Base-by-base conservation (phyloP, 2,329 filamentous ascomycete species). In the Cryphonectria nitschkei region DNA sequence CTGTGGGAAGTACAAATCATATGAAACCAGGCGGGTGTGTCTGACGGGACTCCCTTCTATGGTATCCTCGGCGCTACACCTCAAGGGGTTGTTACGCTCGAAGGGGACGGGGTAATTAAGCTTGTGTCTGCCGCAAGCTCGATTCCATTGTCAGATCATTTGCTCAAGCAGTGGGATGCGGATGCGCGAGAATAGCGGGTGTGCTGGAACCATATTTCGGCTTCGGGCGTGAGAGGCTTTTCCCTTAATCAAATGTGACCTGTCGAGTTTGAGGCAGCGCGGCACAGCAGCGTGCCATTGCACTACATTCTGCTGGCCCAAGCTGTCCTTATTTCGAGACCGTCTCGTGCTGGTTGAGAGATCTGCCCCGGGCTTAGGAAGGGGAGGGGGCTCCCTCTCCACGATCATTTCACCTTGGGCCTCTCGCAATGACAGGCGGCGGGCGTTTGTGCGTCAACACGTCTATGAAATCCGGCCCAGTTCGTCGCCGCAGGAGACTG, bases 11-110 rank as follows among this genome's bases (percentile, higher is more conserved):
- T 75, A 77, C 77, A 75, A 74, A 74, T 74, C 75, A 75, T 77
- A 76, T 80, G 77, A 80, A 79, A 78, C 78, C 74, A 46, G 67
- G 43, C 71, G 69, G 71, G 69, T 73, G 69, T 68, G 65, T 72
- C 56, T 72, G 34, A 34, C 63, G 54, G 58, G 56, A 60, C 66
- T 71, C 58, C 37, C 63, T 71, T 56, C 64, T 39, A 22, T 68
- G 50, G 54, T 43, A 22, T 67, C 61, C 54, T 70, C 68, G 69
- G 69, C 52, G 56, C 70, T 72, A 68, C 72, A 58, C 34, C 43
- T 56, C 43, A 29, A 68, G 39, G 34, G n/a, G n/a, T 2, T 50
- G 71, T 71, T 67, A 73, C 67, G 68, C 68, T 54, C 41, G 29
- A 46, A 61, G 56, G 22, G 41, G 50, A 71, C 63, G 39, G 46